Base-by-base conservation (phyloP, 1,139 yeast genomes). In the Lodderomyces elongisporus region DNA sequence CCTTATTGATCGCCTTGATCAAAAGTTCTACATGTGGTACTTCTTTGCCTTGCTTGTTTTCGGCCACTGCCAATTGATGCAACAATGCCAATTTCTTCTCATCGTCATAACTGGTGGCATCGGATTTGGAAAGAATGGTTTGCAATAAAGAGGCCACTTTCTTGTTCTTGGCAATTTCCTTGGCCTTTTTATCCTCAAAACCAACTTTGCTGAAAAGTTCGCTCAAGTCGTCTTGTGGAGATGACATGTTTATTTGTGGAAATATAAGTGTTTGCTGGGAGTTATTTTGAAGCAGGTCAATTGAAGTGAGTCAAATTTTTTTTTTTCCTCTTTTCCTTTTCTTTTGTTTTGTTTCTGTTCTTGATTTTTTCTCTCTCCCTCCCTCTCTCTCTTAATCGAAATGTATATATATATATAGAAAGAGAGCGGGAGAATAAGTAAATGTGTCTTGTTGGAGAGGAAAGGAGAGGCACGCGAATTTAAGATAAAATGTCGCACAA, bases 151-250 rank as follows among this genome's bases (percentile, higher is more conserved):
- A 63, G 14, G 93, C 75, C 24, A 88, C 94, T 56, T 88, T 88
- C 54, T 81, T 79, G 64, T 91, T 91, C 58, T 85, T 89, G 39
- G 77, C 57, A 37, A 87, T 79, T 53, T 91, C 97, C 32, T 73
- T 70, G 35, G 80, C 60, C 54, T 81, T 80, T 46, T 78, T 70
- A 17, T 82, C 93, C 45, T 72, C 76, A 45, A 85, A 74, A 13
- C 95, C 95, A 39, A 84, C 65, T 32, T 65, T 59, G 42, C 68
- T 60, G 47, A 87, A 81, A 33, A 69, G 65, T 23, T 46, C 41
- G n/a, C 54, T 49, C 31, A 66, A 48, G 34, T 58, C 64, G 12
- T 36, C 39, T 22, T 39, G 32, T 27, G 35, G 21, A 34, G 32
- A 24, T 10, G 26, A 24, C 26, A 24, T 24, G 14, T 7, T 18